Percentiles rank a stretch among this genome's conserved stretches.
Conservation (phyloP, 2,329 filamentous ascomycete genomes). For the Helminthosporium solani region DNA sequence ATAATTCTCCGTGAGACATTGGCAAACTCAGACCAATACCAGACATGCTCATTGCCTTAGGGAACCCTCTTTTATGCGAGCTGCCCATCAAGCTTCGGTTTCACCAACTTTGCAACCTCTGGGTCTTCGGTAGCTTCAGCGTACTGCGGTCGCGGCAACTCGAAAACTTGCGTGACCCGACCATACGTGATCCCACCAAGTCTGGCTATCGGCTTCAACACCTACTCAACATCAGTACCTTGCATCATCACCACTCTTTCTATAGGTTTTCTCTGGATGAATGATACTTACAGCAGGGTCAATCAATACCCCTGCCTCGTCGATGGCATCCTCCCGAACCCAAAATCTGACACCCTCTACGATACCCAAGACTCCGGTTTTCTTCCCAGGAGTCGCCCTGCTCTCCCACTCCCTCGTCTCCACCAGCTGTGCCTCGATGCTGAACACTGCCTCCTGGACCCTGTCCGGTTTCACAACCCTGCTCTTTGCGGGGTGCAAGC, state of each 20-base stretch:
- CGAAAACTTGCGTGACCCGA: constrained; percentile 66
- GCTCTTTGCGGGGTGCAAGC: constrained; percentile 69
- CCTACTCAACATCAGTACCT: constrained; percentile 38
- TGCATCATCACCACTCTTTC: background rate
- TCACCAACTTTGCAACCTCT: constrained; percentile 60
- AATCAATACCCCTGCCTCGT: constrained; percentile 71
- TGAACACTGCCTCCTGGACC: constrained; percentile 80
- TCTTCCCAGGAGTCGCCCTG: constrained; percentile 67
- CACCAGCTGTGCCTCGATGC: constrained; percentile 77
- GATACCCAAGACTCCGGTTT: constrained; percentile 71
- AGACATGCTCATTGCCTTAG: background rate
- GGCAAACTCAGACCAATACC: background rate
- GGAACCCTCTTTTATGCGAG: constrained; percentile 14
- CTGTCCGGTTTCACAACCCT: constrained; percentile 68
- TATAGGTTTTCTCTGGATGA: background rate
- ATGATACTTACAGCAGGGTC: constrained; percentile 62
- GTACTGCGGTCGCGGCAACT: constrained; percentile 64
- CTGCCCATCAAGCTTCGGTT: constrained; percentile 40
- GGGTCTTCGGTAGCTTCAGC: constrained; percentile 48
- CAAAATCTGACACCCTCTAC: constrained; percentile 86
- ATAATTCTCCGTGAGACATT: background rate
- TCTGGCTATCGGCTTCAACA: constrained; percentile 74
- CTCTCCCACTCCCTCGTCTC: constrained; percentile 76
- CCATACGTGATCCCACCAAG: constrained; percentile 86
- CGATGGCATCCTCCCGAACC: constrained; percentile 84